Conservation (phyloP, 2,329 filamentous ascomycete species). For the Bipolaris oryzae region DNA sequence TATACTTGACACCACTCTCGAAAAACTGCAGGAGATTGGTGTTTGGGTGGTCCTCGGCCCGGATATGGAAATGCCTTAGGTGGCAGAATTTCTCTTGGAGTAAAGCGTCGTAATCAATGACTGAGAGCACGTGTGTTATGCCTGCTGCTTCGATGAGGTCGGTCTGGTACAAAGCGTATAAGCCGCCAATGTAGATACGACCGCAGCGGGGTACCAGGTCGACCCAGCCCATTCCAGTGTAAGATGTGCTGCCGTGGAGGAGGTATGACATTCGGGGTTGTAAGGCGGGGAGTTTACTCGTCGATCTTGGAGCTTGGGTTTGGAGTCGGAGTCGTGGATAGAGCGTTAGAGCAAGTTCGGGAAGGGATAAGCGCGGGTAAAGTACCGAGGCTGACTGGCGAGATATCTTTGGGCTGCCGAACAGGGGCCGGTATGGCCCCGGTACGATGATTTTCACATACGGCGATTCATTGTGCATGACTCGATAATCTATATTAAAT, state of each 20-base stretch:
- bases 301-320: not conserved
- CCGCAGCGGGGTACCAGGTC: constrained; percentile 45
- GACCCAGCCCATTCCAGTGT: constrained; percentile 48
- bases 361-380: not conserved
- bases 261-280: constrained; percentile 36
- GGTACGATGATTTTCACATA: not conserved
- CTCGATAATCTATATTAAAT: too few species aligned
- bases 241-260: constrained; percentile 37
- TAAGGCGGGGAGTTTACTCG: too few species aligned
- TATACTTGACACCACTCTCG: constrained; percentile 26
- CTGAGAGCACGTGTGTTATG: constrained; percentile 42
- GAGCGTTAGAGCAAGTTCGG: not conserved
- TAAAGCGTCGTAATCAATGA: constrained; percentile 43
- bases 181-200: constrained; percentile 50
- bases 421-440: too few species aligned
- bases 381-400: constrained; percentile 4
- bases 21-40: constrained; percentile 39
- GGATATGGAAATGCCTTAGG: constrained; percentile 39
- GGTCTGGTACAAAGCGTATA: constrained; percentile 51
- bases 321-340: too few species aligned
- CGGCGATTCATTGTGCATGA: not conserved
- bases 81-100: constrained; percentile 35
- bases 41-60: constrained; percentile 44
- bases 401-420: not conserved
- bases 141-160: constrained; percentile 40